phyloP scores from a whole-genome alignment of 352 stramenopile genomes.

The Globisporangium mamillatum region DNA sequence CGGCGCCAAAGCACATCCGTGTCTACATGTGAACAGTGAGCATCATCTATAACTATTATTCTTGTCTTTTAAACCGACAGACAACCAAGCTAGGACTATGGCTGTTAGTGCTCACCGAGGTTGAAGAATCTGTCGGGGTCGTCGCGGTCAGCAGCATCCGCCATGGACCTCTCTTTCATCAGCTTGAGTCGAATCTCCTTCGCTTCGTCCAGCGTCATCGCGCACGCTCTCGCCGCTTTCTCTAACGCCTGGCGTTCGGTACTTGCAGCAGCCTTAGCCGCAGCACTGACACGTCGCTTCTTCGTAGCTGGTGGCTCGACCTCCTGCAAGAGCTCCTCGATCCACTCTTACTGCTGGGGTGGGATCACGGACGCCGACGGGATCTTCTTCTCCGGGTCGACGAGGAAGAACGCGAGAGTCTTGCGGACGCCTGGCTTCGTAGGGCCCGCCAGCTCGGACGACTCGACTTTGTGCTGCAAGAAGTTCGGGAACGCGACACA shows the following conservation, averaged over 20 bases:
- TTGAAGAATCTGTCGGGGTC: constrained; percentile 10
- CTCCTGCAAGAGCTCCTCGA: constrained; percentile 10
- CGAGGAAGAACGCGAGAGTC: constrained; percentile 47
- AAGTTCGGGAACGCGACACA: constrained; percentile 42
- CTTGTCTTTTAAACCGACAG: no score
- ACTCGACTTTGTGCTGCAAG: constrained; percentile 41
- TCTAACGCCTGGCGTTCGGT: constrained; percentile 9
- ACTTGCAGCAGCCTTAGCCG: background rate
- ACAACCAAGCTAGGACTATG: no score
- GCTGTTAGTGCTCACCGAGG: constrained; percentile 11
- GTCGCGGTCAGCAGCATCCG: background rate
- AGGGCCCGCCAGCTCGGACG: constrained; percentile 36
- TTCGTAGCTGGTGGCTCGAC: background rate
- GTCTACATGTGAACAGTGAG: background rate
- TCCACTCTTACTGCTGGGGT: constrained; percentile 39
- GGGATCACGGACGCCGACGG: constrained; percentile 35
- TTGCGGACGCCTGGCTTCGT: constrained; percentile 33
- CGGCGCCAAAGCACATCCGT: background rate
- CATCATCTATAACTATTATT: no score
- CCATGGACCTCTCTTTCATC: constrained; percentile 23
- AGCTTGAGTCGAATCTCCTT: constrained; percentile 23
- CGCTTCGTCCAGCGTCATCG: constrained; percentile 23
- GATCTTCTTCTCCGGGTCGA: constrained; percentile 30
- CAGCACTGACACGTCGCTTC: background rate
- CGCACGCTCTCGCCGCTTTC: constrained; percentile 14